Conservation (phyloP, 306 rosid species). For the Delonix regia region DNA sequence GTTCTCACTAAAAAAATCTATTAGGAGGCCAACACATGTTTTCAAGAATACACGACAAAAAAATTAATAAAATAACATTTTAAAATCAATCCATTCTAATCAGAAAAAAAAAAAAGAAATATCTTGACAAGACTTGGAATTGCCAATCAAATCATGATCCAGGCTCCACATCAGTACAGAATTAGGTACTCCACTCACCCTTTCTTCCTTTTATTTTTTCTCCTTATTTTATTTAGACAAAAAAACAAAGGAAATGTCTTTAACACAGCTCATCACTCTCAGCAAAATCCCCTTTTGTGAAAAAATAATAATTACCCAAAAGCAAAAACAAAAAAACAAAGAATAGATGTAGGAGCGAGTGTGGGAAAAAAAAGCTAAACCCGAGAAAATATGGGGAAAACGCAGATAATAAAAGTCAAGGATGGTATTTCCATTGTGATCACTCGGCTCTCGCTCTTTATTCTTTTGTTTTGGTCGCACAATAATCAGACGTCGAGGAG, state of each 20-base stretch:
- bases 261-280: background rate
- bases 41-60: background rate
- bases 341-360: background rate
- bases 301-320: background rate
- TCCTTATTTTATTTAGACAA: background rate
- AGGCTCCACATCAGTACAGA: background rate
- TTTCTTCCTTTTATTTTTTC: background rate
- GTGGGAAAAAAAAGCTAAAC: background rate
- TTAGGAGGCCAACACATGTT: background rate
- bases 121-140: background rate
- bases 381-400: constrained; percentile 18
- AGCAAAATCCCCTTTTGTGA: too few relatives aligned
- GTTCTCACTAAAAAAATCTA: background rate
- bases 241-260: background rate
- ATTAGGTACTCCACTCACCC: background rate
- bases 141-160: background rate
- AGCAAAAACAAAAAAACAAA: background rate
- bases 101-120: background rate
- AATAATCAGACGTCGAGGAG: constrained; percentile 35
- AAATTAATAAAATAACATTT: background rate
- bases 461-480: constrained; percentile 35
- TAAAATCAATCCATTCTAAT: background rate
- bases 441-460: constrained; percentile 3
- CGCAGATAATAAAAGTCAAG: constrained; percentile 27
- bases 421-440: constrained; percentile 29